Evolutionary conservation across 192 early-diverging fungal genomes (phyloP), one percentile per base, ranked within the genome.

Genomic region (Coemansia sp.): DNA sequence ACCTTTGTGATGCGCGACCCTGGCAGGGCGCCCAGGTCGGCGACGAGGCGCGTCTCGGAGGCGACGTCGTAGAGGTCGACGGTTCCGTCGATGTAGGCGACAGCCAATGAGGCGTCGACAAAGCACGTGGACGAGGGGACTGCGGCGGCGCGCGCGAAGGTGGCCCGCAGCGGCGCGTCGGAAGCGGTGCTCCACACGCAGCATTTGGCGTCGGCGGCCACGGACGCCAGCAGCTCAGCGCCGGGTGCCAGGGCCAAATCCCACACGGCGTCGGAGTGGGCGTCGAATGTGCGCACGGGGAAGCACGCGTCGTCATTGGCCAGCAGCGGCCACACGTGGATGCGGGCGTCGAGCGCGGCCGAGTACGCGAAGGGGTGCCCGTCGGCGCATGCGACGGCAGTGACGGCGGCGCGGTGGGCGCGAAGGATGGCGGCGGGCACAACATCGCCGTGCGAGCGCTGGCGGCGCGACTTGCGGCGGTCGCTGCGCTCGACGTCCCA

Each of bases 181-280:
- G 0, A 41, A 29, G 57, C 65, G 5, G 51, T 62, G 50, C 59
- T 64, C 81, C 81, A 84, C 54, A 79, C n/a, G 1, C 59, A 34
- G 40, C 81, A 84, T 6, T 68, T 66, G 0, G 56, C 74, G 27
- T 84, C 81, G 1, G 81, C 81, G 3, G 69, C 64, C 19, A 74
- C 77, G 10, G 81, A 84, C 3, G 72, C 81, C 68, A 84, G 65
- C 60, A 78, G 19, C 36, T 35, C 64, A 4, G 64, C 59, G 0
- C 41, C 5, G 0, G 60, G 45, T 6, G 57, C 41, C 31, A 84
- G 72, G 35, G 77, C 62, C 67, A 84, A 48, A 40, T 63, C 77
- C 81, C 81, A 84, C 17, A 84, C 77, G 0, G 81, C 77, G 8
- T 79, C 81, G 0, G 65, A 50, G 51, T 84, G 81, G 11, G 68